Evolutionary conservation across 148 eudicot species (phyloP).

Genomic region (Dysphania ambrosioides): DNA sequence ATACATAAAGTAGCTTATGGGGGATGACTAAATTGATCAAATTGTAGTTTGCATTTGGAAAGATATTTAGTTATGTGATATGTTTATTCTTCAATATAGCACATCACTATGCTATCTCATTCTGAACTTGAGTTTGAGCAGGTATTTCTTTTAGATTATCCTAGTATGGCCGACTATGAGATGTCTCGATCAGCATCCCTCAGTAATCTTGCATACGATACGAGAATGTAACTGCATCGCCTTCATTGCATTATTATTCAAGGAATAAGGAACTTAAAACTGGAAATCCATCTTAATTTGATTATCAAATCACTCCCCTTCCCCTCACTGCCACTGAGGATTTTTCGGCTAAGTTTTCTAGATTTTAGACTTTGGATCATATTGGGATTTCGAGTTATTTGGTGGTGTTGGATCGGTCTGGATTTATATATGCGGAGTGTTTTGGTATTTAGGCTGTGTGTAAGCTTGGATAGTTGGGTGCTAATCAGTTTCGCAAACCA

Average conservation of each 20-base stretch:
- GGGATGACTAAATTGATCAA: conserved; percentile 22
- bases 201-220: conserved; percentile 12
- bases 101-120: background rate
- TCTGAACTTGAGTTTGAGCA: too few relatives aligned
- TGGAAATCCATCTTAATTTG: background rate
- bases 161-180: background rate
- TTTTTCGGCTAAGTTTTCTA: too few relatives aligned
- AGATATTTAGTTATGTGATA: conserved; percentile 10
- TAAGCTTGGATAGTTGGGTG: background rate
- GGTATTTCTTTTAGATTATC: background rate
- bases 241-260: background rate
- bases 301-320: too few relatives aligned
- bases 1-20: conserved; percentile 24
- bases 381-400: too few relatives aligned
- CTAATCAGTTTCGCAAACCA: background rate
- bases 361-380: background rate
- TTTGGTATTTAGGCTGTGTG: background rate
- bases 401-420: background rate
- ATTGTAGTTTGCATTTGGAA: conserved; percentile 14
- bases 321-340: background rate
- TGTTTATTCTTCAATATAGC: conserved; percentile 10
- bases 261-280: background rate
- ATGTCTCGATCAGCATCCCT: background rate
- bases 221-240: conserved; percentile 3
- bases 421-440: background rate